Evolutionary conservation across 768 basidiomycete genomes (phyloP), one percentile per base, ranked within the genome.

Genomic region (Xanthoconium purpureum): DNA sequence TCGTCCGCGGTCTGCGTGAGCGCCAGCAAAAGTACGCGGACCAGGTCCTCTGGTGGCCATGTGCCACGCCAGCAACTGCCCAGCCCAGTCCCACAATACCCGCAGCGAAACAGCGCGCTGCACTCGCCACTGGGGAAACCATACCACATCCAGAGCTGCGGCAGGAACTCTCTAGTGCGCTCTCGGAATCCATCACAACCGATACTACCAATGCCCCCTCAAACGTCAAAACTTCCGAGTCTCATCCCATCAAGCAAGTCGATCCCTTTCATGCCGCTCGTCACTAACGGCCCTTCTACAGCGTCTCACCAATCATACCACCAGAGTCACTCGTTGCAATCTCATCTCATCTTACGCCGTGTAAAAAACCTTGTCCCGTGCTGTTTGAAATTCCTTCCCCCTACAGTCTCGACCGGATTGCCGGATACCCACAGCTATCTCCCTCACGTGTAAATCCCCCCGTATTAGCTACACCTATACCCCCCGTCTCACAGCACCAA

Each of bases 181-280:
- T 88, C 38, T 73, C 78, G 8, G 77, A 83, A n/a, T 63, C 73
- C 70, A 77, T 62, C 52, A 15, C 57, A 50, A 20, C 39, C 32
- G 38, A 55, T 39, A 50, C 33, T 43, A n/a, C 8, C 13, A 55
- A 40, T 20, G 1, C 43, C 11, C 32, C 46, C 3, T 33, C n/a
- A 0, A 44, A 53, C 18, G 9, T 86, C 55, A 93, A 90, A 66
- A 93, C 90, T 1, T 91, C 89, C 3, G 77, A 81, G 24, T 81
- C 87, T 0, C 91, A 93, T 71, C 91, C 92, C 8, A 89, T 95
- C 67, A 91, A 92, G 89, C 90, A 58, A 50, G 81, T 74, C 48
- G 6, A n/a, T 50, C 18, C 44, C 47, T 17, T 15, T 13, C 48
- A 6, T 6, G 33, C 20, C 44, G 3, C 50, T 7, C 43, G 18